Evolutionary conservation across 768 basidiomycete genomes (phyloP).

Genomic region (Podaxis pistillaris): DNA sequence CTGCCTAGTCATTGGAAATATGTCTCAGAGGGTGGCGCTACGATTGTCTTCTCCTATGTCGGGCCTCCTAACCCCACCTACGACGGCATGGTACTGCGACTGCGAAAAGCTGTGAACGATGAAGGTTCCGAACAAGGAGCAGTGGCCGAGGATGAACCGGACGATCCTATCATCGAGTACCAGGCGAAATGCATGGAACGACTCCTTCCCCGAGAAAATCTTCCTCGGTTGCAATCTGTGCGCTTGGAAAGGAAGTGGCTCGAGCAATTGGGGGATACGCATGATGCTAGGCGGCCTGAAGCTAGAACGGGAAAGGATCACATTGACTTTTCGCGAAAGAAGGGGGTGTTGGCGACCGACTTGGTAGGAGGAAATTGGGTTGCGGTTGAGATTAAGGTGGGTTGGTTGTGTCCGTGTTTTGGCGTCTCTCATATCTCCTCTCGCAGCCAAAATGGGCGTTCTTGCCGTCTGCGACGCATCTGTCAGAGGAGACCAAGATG

Average conservation of each 20-base stretch:
- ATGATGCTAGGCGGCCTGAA: conserved; percentile 52
- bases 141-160: conserved; percentile 26
- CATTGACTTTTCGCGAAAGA: conserved; percentile 54
- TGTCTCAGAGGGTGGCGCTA: conserved; percentile 89
- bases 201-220: conserved; percentile 57
- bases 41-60: conserved; percentile 81
- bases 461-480: conserved; percentile 60
- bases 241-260: conserved; percentile 58
- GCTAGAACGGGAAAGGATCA: conserved; percentile 52
- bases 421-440: conserved; percentile 5
- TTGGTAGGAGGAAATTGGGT: conserved; percentile 65
- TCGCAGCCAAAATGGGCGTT: conserved; percentile 97
- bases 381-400: conserved; percentile 90
- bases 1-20: conserved; percentile 70
- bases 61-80: conserved; percentile 54
- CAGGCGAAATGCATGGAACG: conserved; percentile 61
- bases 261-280: conserved; percentile 41
- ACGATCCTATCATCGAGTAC: conserved; percentile 48
- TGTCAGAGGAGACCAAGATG: conserved; percentile 54
- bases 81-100: conserved; percentile 67
- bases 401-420: conserved; percentile 11
- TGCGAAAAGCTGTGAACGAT: conserved; percentile 56
- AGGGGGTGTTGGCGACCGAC: conserved; percentile 78
- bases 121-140: neutral
- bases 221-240: conserved; percentile 59